These are phyloP conservation scores for Mercurialis annua DNA, from an alignment of 345 rosid genomes.

Conservation along the genomic window DNA sequence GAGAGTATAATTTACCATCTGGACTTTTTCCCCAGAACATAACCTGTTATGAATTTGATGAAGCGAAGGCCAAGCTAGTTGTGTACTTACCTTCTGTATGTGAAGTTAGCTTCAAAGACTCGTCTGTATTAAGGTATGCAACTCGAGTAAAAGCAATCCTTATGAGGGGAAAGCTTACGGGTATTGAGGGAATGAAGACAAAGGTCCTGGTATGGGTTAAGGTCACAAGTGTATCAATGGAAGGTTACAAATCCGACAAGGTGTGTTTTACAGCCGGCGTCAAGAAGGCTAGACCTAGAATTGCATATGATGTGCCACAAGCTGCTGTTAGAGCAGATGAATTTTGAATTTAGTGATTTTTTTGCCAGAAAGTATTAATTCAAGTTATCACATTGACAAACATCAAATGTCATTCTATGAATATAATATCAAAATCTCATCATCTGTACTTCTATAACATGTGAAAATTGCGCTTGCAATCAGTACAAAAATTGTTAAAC, in stretches of 20 bases:
- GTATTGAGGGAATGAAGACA: conserved; percentile 94
- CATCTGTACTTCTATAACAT: not conserved
- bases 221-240: conserved; percentile 67
- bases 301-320: conserved; percentile 56
- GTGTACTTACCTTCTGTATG: conserved; percentile 76
- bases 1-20: conserved; percentile 78
- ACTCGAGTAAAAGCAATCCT: conserved; percentile 79
- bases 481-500: too few species aligned
- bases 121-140: conserved; percentile 74
- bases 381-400: not conserved
- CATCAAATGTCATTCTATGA: not conserved
- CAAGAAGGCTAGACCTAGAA: conserved; percentile 74
- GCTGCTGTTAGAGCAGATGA: conserved; percentile 65
- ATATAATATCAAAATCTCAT: not conserved
- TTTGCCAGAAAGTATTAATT: not conserved
- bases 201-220: conserved; percentile 93
- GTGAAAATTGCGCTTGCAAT: not conserved
- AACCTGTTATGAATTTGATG: conserved; percentile 86
- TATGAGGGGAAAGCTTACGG: conserved; percentile 65
- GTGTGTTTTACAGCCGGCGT: conserved; percentile 95
- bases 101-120: conserved; percentile 82
- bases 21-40: conserved; percentile 90
- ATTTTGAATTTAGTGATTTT: conserved; percentile 40
- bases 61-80: conserved; percentile 68
- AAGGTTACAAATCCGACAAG: conserved; percentile 79